phyloP scores from a whole-genome alignment of 495 filamentous ascomycete genomes.

The Penicillium desertorum region DNA sequence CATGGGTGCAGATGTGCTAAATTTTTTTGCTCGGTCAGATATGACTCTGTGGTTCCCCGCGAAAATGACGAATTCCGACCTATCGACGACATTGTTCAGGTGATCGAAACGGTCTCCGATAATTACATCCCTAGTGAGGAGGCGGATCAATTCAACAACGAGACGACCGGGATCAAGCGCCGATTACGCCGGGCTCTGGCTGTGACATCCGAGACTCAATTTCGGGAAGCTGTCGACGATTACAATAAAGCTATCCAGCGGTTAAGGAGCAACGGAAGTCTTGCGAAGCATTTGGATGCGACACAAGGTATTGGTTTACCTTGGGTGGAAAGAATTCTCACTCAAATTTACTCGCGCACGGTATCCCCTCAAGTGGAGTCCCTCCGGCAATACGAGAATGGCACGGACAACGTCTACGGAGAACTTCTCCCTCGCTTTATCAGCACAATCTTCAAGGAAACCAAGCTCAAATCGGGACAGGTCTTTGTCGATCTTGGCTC shows the following conservation, averaged over 20 bases:
- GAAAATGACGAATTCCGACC: conserved; percentile 80
- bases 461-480: conserved; percentile 70
- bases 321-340: conserved; percentile 77
- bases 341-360: conserved; percentile 85
- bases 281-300: conserved; percentile 65
- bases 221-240: conserved; percentile 64
- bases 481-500: conserved; percentile 94
- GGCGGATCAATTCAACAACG: conserved; percentile 65
- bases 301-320: conserved; percentile 64
- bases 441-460: conserved; percentile 75
- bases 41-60: conserved; percentile 71
- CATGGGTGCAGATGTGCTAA: conserved; percentile 7
- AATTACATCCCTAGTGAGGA: conserved; percentile 71
- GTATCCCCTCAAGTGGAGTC: conserved; percentile 84
- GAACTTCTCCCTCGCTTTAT: conserved; percentile 85
- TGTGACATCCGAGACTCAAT: conserved; percentile 62
- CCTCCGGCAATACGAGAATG: conserved; percentile 79
- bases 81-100: conserved; percentile 77
- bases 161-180: conserved; percentile 68
- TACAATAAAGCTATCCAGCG: conserved; percentile 71
- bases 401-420: conserved; percentile 89
- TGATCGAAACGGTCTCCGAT: conserved; percentile 69
- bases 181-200: conserved; percentile 67
- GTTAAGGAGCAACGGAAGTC: conserved; percentile 60
- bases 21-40: conserved; percentile 50